Evolutionary conservation across 495 filamentous ascomycete genomes (phyloP).

Genomic region (Hyaloscypha hepaticicola): DNA sequence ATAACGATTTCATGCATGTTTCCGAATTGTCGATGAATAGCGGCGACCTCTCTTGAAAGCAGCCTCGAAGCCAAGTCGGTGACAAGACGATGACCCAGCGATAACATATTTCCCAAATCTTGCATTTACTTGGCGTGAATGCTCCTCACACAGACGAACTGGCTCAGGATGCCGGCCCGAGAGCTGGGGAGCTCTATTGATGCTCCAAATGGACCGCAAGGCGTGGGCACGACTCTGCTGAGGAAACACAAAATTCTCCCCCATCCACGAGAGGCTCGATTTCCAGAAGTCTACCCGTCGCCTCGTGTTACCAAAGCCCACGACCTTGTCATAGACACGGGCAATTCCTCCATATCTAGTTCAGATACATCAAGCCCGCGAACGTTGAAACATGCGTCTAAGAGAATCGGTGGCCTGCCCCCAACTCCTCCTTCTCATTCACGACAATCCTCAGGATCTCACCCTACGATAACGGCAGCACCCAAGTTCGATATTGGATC

Average conservation of each 20-base stretch:
- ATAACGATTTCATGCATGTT: conserved; percentile 18
- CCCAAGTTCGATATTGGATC: conserved; percentile 37
- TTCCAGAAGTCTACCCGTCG: conserved; percentile 28
- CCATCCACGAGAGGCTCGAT: conserved; percentile 41
- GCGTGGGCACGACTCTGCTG: conserved; percentile 37
- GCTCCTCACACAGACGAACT: conserved; percentile 34
- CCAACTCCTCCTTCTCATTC: conserved; percentile 57
- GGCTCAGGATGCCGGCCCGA: conserved; percentile 32
- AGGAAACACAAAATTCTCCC: conserved; percentile 56
- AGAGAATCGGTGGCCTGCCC: conserved; percentile 39
- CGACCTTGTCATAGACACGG: conserved; percentile 24
- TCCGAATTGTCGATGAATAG: conserved; percentile 17
- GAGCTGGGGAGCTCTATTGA: conserved; percentile 29
- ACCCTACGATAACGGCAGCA: conserved; percentile 36
- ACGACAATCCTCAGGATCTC: conserved; percentile 47
- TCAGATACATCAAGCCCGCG: conserved; percentile 29
- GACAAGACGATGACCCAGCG: conserved; percentile 9
- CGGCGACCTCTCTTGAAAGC: conserved; percentile 22
- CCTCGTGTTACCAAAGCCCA: conserved; percentile 29
- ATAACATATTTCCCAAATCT: conserved; percentile 12
- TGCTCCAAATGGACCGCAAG: conserved; percentile 26
- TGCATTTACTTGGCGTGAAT: conserved; percentile 25
- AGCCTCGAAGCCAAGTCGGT: conserved; percentile 9
- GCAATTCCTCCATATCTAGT: conserved; percentile 29
- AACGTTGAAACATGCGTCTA: conserved; percentile 37